These are phyloP conservation scores for Gnaphalium uliginosum DNA, from an alignment of 129 eudicot genomes.

Conservation along the genomic window DNA sequence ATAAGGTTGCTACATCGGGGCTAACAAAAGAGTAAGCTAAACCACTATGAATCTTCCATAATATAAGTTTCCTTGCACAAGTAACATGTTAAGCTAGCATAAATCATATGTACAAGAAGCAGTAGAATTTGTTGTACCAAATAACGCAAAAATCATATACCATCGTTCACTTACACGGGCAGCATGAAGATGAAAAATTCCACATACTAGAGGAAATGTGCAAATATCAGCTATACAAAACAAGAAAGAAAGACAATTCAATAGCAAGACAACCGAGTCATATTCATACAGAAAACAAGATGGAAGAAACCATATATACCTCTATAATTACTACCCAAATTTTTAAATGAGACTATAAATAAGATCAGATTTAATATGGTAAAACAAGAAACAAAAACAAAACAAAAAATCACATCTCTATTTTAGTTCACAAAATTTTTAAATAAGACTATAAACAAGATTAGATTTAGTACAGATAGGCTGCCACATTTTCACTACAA, in stretches of 20 bases:
- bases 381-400: too few relatives aligned
- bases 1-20: not conserved
- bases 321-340: not conserved
- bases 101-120: not conserved
- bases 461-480: not conserved
- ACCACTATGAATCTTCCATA: not conserved
- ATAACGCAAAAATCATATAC: not conserved
- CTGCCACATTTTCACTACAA: not conserved
- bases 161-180: not conserved
- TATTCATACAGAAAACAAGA: not conserved
- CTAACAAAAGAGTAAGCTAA: not conserved
- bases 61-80: not conserved
- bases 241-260: not conserved
- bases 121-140: not conserved
- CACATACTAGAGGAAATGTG: not conserved
- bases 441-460: not conserved
- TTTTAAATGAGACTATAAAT: not conserved
- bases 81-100: not conserved
- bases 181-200: not conserved
- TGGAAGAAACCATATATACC: not conserved
- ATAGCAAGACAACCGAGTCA: not conserved
- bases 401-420: slow-evolving; percentile 1
- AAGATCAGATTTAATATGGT: not conserved
- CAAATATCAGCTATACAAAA: not conserved
- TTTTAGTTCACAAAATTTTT: not conserved